Evolutionary conservation across 2,329 filamentous ascomycete genomes (phyloP).

Genomic region (Trichoderma guizhouense): DNA sequence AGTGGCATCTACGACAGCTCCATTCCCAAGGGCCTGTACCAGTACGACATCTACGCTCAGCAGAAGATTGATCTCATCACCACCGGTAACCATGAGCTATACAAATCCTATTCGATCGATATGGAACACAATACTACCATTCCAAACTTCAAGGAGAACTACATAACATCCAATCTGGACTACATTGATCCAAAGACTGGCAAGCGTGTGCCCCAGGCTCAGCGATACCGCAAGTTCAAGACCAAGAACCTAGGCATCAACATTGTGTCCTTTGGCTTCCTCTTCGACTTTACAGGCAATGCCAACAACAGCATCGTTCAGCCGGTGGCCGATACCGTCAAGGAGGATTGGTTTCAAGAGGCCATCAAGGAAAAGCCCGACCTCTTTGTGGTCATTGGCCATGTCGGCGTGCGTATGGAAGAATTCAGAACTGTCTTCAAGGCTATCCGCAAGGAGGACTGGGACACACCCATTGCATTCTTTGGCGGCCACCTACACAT

Average conservation of each 20-base stretch:
- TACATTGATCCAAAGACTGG: constrained; percentile 73
- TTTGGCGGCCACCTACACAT: constrained; percentile 91
- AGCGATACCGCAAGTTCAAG: constrained; percentile 81
- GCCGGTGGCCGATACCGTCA: constrained; percentile 73
- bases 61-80: constrained; percentile 82
- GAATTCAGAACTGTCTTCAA: constrained; percentile 77
- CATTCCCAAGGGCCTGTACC: constrained; percentile 80
- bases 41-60: constrained; percentile 80
- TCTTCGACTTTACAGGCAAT: constrained; percentile 91
- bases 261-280: constrained; percentile 85
- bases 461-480: constrained; percentile 83
- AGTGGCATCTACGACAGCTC: constrained; percentile 94
- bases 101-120: constrained; percentile 72
- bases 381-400: constrained; percentile 80
- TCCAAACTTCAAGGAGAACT: constrained; percentile 74
- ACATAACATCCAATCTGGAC: constrained; percentile 90
- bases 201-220: constrained; percentile 70
- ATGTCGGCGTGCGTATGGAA: constrained; percentile 75
- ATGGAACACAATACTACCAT: constrained; percentile 78
- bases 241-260: constrained; percentile 85
- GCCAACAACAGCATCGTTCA: constrained; percentile 87
- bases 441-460: constrained; percentile 71
- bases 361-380: constrained; percentile 83
- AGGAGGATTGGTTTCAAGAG: constrained; percentile 83
- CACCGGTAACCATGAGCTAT: constrained; percentile 93